Evolutionary conservation across 2,329 filamentous ascomycete species (phyloP), one percentile per base, ranked within the genome.

Genomic region (Elsinoe necatrix): DNA sequence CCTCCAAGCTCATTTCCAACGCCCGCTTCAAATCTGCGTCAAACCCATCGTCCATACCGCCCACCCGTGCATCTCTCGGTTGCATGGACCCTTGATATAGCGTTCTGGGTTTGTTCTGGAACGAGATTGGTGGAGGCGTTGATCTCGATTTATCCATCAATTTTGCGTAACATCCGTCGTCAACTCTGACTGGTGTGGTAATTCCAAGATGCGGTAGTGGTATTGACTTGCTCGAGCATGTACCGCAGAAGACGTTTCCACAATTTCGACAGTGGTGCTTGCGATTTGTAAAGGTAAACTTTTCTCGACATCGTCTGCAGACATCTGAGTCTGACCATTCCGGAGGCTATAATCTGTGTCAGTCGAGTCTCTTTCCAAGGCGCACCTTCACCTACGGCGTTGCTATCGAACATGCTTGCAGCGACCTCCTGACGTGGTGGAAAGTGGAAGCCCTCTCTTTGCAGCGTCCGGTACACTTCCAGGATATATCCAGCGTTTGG

Each of bases 251-350:
- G 66, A 95, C 93, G 71, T 93, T 95, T 54, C 93, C 93, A 67
- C 93, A 98, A 71, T 98, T 98, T 62, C 93, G 85, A 67, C 93
- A 98, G 71, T 98, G 93, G 69, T 98, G 93, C 69, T 97, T 98
- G 66, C 93, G 85, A 71, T 98, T 98, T 57, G 92, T 98, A 68
- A 98, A 96, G 48, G 89, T 96, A 66, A 98, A 98, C 16, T 89
- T 75, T 11, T 92, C 96, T 63, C 93, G 84, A 71, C 93, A 98
- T 68, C 93, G 86, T 90, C 98, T 96, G 71, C 93, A 98, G 29
- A 98, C 92, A 66, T 98, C 93, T 9, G 92, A 96, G 72, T 98
- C 93, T 52, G 85, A 84, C 93, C 93, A 98, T 73, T 98, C 93
- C 0, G 93, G 93, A 8, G 93, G 93, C 85, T 95, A 25, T 43